A percentile compares a stretch with the other conserved stretches of the same genome.
Conservation (phyloP, 768 basidiomycete genomes). For the Tephrocybe sp. region DNA sequence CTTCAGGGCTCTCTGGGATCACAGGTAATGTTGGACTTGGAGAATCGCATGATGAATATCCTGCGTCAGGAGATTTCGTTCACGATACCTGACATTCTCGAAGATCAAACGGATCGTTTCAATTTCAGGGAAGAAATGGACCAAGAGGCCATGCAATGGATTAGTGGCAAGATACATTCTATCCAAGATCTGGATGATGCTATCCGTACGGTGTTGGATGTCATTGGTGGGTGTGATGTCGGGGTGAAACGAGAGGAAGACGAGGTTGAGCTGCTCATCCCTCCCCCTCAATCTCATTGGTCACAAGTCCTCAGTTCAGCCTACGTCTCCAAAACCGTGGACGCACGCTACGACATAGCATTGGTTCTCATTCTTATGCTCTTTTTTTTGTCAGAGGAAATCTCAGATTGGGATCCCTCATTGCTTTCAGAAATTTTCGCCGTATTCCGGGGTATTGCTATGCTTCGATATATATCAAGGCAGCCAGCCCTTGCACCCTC, state of each 20-base stretch:
- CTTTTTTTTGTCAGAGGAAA: slow-evolving; percentile 68
- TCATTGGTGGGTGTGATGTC: slow-evolving; percentile 70
- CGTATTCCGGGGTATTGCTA: slow-evolving; percentile 75
- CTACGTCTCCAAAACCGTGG: slow-evolving; percentile 61
- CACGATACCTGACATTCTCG: slow-evolving; percentile 72
- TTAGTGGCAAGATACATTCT: slow-evolving; percentile 56
- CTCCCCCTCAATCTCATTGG: slow-evolving; percentile 61
- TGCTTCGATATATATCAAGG: slow-evolving; percentile 59
- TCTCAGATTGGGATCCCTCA: slow-evolving; percentile 63
- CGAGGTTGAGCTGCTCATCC: slow-evolving; percentile 57
- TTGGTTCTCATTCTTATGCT: slow-evolving; percentile 65
- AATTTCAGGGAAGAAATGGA: slow-evolving; percentile 58
- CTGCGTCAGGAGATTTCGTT: slow-evolving; percentile 79
- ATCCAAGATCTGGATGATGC: slow-evolving; percentile 57
- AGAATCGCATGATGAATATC: slow-evolving; percentile 59
- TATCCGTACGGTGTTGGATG: slow-evolving; percentile 59
- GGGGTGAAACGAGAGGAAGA: slow-evolving; percentile 78
- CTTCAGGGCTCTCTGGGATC: slow-evolving; percentile 62
- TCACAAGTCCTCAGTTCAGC: slow-evolving; percentile 58
- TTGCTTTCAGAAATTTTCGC: slow-evolving; percentile 75
- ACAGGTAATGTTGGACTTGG: slow-evolving; percentile 54
- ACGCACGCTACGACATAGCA: slow-evolving; percentile 76
- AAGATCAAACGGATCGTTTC: slow-evolving; percentile 58
- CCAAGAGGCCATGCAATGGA: slow-evolving; percentile 60
- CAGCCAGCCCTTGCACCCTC: slow-evolving; percentile 50